Base-by-base conservation (phyloP, 306 rosid species). In the Aeschynomene evenia region DNA sequence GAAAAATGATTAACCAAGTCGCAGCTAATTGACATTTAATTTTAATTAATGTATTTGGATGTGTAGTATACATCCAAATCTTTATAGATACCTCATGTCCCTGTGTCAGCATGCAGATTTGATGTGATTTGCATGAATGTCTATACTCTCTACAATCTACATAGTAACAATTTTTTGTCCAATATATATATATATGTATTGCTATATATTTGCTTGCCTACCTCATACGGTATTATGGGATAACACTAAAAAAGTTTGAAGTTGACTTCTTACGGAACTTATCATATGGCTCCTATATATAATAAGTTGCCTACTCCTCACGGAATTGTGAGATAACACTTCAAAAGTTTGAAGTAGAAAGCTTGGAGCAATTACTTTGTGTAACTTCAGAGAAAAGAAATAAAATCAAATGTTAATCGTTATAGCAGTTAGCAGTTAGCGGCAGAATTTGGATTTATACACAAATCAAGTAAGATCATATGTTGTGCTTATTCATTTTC, bases 371-470 rank as follows among this genome's bases (percentile, higher is more conserved):
- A 15, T n/a, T n/a, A n/a, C 21, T 46, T 46, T 16, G 2, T 46
- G 40, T 34, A 46, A 46, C 21, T 46, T 46, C 16, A n/a, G 21
- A 46, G 52, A 46, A 46, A 5, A 46, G 21, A 49, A 24, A 26
- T 6, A 77, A 58, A 73, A 50, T 56, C 66, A 69, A n/a, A 56
- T 84, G 52, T 65, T 73, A 81, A 75, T 81, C 82, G 73, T 45
- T 68, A 75, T 78, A 66, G 75, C 71, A 68, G 84, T 72, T 81
- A 64, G 45, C 77, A 16, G 81, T 74, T 74, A 22, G 50, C 10
- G 51, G 67, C 20, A 66, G 68, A 65, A 49, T 37, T 64, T 36
- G 48, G 6, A 49, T 36, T 58, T 23, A 60, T 34, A 13, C 16
- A n/a, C 49, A 19, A 58, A 74, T 64, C 66, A 66, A 21, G 31